A percentile compares a stretch with the other conserved stretches of the same genome.
phyloP scores from a whole-genome alignment of 805 yeast genomes.

The Lipomyces japonicus region DNA sequence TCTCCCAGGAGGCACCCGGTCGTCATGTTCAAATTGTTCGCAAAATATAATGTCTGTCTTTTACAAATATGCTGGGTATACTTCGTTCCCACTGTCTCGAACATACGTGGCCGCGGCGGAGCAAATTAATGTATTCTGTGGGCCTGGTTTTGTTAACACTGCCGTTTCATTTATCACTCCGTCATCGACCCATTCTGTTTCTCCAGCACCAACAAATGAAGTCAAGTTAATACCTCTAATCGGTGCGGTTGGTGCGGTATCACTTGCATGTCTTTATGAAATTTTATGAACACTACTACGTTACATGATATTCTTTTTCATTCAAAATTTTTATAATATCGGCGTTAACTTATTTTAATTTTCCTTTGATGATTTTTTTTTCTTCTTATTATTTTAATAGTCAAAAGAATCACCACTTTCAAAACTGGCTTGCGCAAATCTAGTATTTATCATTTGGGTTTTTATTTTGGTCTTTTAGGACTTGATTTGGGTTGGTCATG shows the following conservation, averaged over 20 bases:
- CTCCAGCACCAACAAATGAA: not conserved
- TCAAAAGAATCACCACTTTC: too few species aligned
- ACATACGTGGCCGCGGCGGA: conserved; percentile 34
- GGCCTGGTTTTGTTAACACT: conserved; percentile 14
- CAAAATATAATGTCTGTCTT: conserved; percentile 32
- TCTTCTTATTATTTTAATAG: too few species aligned
- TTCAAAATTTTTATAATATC: too few species aligned
- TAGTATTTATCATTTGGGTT: too few species aligned
- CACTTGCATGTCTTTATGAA: conserved; percentile 10
- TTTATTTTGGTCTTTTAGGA: too few species aligned
- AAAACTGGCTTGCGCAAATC: too few species aligned
- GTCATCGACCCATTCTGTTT: conserved; percentile 6
- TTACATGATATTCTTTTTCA: too few species aligned
- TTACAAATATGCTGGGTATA: conserved; percentile 29
- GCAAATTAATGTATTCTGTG: conserved; percentile 27
- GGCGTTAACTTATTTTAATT: too few species aligned
- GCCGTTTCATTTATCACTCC: conserved; percentile 2
- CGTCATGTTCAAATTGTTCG: conserved; percentile 33
- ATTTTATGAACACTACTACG: not conserved
- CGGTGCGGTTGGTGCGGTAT: conserved; percentile 1
- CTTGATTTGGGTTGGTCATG: too few species aligned
- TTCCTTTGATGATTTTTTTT: too few species aligned
- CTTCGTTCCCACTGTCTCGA: conserved; percentile 29
- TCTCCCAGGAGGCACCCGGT: conserved; percentile 28
- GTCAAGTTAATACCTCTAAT: not conserved